Evolutionary conservation across 805 yeast genomes (phyloP), one percentile per base, ranked within the genome.

Genomic region (Candida parachauliodes): DNA sequence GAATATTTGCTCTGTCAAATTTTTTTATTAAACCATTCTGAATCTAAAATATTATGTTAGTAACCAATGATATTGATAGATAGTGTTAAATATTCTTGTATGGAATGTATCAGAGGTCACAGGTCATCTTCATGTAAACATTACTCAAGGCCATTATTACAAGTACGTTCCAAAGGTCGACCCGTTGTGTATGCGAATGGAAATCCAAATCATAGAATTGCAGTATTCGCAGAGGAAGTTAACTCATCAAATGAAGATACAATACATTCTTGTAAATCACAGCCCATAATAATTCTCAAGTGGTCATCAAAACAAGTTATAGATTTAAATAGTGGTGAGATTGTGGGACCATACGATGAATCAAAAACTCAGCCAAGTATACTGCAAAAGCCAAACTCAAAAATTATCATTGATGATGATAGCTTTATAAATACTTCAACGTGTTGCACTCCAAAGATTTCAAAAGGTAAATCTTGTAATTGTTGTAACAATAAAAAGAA

Each of bases 101-200:
- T 77, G 38, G 82, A 81, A 51, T 91, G 98, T 54, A 87, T 93
- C 17, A 68, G 96, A 30, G 98, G 98, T 12, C 98, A 91, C 54
- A 65, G 98, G 28, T 85, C 96, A 1, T 79, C 91, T 1, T 78
- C 82, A 39, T 91, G 98, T 59, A 77, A 76, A 37, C 98, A 91
- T 59, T 77, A 83, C 21, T 69, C 75, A 36, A 70, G 96, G 32
- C 87, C 93, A 17, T 66, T 91, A 28, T 80, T 89, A 9, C 86
- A 88, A 50, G 96, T 91, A 9, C 72, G 96, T 19, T 77, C 86
- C n/a, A 75, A 95, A 42, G 98, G 98, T 1, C 64, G 98, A 32
- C 97, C 96, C 0, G 68, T 76, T 19, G 70, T 78, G 8, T 78
- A 72, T 36, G 76, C 75, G 4, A 65, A 66, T 34, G 67, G 67